phyloP scores from a whole-genome alignment of 1,139 yeast genomes.

The Suhomyces wounanorum region DNA sequence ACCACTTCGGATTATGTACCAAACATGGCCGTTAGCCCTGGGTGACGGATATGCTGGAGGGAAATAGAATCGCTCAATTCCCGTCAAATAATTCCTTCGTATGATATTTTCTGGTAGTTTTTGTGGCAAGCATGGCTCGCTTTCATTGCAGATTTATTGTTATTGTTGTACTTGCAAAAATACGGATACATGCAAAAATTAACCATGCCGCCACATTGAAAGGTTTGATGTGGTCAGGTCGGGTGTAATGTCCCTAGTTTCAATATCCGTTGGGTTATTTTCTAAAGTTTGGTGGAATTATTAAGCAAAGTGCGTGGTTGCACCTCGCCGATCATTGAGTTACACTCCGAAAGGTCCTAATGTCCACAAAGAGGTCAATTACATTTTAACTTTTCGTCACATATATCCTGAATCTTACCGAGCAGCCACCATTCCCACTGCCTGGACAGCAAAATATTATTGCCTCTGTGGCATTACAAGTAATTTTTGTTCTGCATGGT shows the following conservation, averaged over 20 bases:
- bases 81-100: not conserved
- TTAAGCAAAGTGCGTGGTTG: not conserved
- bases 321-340: not conserved
- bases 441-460: not conserved
- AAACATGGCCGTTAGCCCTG: not conserved
- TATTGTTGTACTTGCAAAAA: not conserved
- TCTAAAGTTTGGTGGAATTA: not conserved
- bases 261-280: not conserved
- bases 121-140: not conserved
- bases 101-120: not conserved
- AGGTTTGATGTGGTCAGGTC: not conserved
- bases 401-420: not conserved
- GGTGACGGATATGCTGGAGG: not conserved
- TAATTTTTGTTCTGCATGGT: no score
- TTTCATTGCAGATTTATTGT: not conserved
- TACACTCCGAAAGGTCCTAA: not conserved
- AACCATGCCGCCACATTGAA: not conserved
- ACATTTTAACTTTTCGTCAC: not conserved
- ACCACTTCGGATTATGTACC: not conserved
- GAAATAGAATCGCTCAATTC: not conserved
- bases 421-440: not conserved
- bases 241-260: not conserved
- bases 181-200: not conserved
- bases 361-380: not conserved
- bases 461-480: no score